Conservation (phyloP, 1,284 basidiomycete genomes). For the Sanguinoderma infundibulare region DNA sequence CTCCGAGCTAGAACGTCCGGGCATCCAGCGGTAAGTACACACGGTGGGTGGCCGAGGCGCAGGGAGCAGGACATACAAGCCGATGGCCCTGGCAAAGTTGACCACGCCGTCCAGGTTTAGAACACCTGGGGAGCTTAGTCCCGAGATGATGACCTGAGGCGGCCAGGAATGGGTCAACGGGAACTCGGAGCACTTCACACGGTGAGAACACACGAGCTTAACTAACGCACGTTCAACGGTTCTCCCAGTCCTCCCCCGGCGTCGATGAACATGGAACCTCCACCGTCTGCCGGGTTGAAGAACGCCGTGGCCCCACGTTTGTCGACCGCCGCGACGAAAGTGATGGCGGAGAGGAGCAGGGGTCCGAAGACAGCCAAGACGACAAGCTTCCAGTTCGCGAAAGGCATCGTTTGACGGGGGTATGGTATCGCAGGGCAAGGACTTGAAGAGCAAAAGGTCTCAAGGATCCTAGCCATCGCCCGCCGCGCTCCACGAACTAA, state of each 20-base stretch:
- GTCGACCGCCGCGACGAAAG: background rate
- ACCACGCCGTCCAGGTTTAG: constrained; percentile 67
- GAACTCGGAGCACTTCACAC: constrained; percentile 29
- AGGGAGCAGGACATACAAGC: constrained; percentile 46
- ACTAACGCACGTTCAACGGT: constrained; percentile 62
- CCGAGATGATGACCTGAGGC: constrained; percentile 61
- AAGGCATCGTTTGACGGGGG: background rate
- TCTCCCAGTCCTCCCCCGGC: constrained; percentile 58
- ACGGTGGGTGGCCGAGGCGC: background rate
- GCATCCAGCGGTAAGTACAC: no score
- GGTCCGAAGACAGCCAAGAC: background rate
- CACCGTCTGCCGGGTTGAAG: constrained; percentile 47
- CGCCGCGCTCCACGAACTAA: background rate
- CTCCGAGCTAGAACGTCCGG: constrained; percentile 51
- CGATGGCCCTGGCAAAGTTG: constrained; percentile 62
- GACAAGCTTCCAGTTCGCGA: background rate
- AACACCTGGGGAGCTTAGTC: constrained; percentile 66
- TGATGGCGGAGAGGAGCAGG: background rate
- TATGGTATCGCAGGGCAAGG: background rate
- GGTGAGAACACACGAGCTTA: background rate
- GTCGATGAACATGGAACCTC: constrained; percentile 59
- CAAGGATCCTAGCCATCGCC: background rate
- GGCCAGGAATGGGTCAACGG: constrained; percentile 28
- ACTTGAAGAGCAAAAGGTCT: background rate
- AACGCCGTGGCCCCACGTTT: constrained; percentile 36